Evolutionary conservation across 805 yeast genomes (phyloP).

Genomic region (Metschnikowia lunata): DNA sequence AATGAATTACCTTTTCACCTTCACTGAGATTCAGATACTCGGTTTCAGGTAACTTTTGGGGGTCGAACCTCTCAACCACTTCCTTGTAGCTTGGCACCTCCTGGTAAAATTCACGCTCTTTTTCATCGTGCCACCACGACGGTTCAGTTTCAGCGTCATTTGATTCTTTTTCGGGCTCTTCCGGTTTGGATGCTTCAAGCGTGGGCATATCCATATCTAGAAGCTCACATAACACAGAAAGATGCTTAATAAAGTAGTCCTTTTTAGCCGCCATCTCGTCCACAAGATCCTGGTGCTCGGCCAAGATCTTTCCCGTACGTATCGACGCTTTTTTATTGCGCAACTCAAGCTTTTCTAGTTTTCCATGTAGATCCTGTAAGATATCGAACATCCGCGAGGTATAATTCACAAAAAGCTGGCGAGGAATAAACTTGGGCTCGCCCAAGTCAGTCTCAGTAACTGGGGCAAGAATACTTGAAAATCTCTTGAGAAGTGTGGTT

Average conservation of each 20-base stretch:
- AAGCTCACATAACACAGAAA: conserved; percentile 8
- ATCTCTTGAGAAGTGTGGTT: conserved; percentile 36
- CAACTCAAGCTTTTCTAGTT: conserved; percentile 30
- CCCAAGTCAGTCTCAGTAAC: not conserved
- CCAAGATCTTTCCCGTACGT: conserved; percentile 59
- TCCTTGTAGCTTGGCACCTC: conserved; percentile 43
- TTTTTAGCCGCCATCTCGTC: conserved; percentile 5
- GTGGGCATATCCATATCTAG: conserved; percentile 7
- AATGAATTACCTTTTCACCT: conserved; percentile 40
- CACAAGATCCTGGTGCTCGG: conserved; percentile 25
- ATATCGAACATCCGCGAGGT: conserved; percentile 31
- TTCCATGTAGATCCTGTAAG: conserved; percentile 32
- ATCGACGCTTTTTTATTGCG: conserved; percentile 53
- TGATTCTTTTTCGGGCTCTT: conserved; percentile 19
- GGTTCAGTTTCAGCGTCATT: conserved; percentile 1
- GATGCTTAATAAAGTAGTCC: conserved; percentile 3
- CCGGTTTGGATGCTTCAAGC: conserved; percentile 21
- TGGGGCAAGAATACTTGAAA: not conserved
- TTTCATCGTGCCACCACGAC: conserved; percentile 59
- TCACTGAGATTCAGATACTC: conserved; percentile 18
- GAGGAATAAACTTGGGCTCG: conserved; percentile 19
- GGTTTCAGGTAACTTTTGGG: conserved; percentile 10
- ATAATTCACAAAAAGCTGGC: conserved; percentile 29
- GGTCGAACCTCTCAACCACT: conserved; percentile 21
- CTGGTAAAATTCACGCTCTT: conserved; percentile 61